Evolutionary conservation across 2,329 filamentous ascomycete species (phyloP).

Genomic region (Trichoderma sp.): DNA sequence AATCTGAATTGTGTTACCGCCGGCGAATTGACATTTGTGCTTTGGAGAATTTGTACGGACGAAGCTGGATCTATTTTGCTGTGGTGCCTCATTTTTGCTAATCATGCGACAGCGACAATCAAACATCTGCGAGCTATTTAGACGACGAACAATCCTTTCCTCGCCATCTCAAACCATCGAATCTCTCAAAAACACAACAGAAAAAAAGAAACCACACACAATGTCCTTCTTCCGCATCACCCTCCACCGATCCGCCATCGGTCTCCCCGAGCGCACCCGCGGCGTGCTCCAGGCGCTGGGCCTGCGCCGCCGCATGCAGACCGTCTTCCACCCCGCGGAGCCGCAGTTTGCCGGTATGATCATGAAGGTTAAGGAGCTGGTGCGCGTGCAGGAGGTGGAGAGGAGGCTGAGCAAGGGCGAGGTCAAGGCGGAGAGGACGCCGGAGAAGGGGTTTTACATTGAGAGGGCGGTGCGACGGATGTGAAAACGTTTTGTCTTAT

Average conservation of each 20-base stretch:
- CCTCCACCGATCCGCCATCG: conserved; percentile 86
- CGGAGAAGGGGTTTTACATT: conserved; percentile 79
- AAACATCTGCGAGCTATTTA: neutral
- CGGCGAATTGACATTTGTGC: neutral
- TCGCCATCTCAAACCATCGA: neutral
- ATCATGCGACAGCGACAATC: neutral
- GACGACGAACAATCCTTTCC: neutral
- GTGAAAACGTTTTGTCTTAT: conserved; percentile 20
- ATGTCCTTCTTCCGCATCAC: conserved; percentile 92
- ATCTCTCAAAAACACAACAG: neutral
- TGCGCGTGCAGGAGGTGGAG: conserved; percentile 79
- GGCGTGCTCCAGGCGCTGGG: conserved; percentile 85
- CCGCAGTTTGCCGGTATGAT: conserved; percentile 86
- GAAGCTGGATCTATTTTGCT: neutral
- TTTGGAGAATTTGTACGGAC: neutral
- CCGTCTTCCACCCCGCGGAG: conserved; percentile 85
- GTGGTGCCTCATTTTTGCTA: neutral
- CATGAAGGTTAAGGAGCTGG: conserved; percentile 91
- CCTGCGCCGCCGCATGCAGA: conserved; percentile 80
- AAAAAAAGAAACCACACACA: neutral
- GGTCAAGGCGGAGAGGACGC: conserved; percentile 71
- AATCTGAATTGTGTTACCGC: neutral
- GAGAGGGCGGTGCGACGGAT: conserved; percentile 57
- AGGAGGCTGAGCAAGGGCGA: conserved; percentile 65
- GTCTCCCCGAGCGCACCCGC: conserved; percentile 76